phyloP scores from a whole-genome alignment of 495 filamentous ascomycete genomes.

The Aspergillus ellipticus region DNA sequence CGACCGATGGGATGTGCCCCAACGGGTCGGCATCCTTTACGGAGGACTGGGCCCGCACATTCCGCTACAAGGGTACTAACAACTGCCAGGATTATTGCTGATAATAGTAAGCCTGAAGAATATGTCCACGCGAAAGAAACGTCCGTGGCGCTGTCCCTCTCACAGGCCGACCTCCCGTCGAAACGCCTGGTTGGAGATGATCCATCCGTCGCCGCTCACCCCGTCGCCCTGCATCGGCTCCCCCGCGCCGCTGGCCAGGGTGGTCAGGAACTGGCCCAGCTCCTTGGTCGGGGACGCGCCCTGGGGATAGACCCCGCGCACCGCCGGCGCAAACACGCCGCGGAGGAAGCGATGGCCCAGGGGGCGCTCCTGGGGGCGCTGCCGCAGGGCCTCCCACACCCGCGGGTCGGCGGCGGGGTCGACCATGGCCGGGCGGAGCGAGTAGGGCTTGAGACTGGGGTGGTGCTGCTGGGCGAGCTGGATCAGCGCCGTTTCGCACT shows the following conservation, averaged over 20 bases:
- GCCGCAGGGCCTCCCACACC: constrained; percentile 43
- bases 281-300: constrained; percentile 31
- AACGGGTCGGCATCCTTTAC: no score
- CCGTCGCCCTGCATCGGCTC: constrained; percentile 37
- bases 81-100: no score
- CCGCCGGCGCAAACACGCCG: constrained; percentile 8
- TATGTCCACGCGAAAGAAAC: no score
- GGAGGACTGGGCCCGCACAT: no score
- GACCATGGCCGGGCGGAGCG: constrained; percentile 51
- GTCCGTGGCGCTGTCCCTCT: no score
- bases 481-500: constrained; percentile 53
- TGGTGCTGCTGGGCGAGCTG: constrained; percentile 40
- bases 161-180: constrained; percentile 21
- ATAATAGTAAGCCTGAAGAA: no score
- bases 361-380: constrained; percentile 9
- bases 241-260: constrained; percentile 56
- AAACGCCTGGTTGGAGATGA: constrained; percentile 46
- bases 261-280: constrained; percentile 44
- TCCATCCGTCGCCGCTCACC: constrained; percentile 41
- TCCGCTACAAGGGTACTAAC: no score
- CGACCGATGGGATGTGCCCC: no score
- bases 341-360: neutral
- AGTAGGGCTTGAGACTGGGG: constrained; percentile 44
- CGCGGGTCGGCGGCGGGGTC: constrained; percentile 45
- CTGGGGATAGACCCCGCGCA: constrained; percentile 9